Evolutionary conservation across 352 stramenopile species (phyloP), one percentile per base, ranked within the genome.

Genomic region (Hyaloperonospora arabidopsidis): DNA sequence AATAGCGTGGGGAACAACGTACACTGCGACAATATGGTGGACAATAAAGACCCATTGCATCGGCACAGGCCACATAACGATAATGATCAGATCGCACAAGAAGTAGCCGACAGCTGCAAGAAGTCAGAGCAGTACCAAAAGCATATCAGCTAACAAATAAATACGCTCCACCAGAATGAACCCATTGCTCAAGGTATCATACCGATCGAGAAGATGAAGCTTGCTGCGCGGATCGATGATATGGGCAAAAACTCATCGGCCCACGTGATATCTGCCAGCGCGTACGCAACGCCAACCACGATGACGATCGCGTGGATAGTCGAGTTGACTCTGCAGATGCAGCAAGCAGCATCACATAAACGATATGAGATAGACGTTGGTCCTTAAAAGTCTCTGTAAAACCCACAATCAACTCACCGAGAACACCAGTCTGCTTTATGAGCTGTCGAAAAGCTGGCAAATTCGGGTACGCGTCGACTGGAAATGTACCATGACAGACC

Each of bases 191-290:
- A 44, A 22, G n/a, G 19, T 1, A 18, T 18, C 38, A 49, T 59
- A 91, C 80, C 78, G 36, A 91, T 77, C n/a, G 80, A 91, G 55
- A 90, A 89, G 54, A 87, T 83, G 60, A 87, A 84, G 62, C 79
- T 89, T 19, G 78, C 78, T 8, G 78, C 68, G 11, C 77, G 74
- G 45, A 91, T 75, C 18, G 81, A 91, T 39, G 63, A 86, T 59
- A 84, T 81, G 23, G 81, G 81, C 65, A 89, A 68, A 39, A 87
- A 86, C 41, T 70, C 67, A 25, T 65, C 52, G 8, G 68, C 73
- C 81, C 78, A 91, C 10, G 54, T 68, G 44, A 89, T 91, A 35
- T 72, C 72, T 14, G 61, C 61, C 36, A 91, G 70, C 38, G 81
- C 81, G n/a, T 86, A 66, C 0, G 63, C 69, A 6, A 91, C 78